Conservation (phyloP, 176 grass and related monocot species). For the Canna indica region DNA sequence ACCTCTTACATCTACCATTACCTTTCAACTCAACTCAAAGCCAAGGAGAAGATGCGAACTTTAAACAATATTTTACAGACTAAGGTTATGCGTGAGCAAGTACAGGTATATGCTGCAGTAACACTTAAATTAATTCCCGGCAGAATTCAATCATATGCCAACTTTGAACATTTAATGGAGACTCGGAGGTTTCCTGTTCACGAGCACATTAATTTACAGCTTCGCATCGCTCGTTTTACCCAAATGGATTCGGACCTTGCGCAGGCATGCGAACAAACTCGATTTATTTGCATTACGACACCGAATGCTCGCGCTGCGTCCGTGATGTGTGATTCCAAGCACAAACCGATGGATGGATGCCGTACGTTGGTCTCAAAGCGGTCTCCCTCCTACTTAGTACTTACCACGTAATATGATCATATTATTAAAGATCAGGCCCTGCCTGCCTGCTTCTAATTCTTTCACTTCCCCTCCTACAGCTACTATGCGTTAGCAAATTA, state of each 20-base stretch:
- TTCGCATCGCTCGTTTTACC: too few species aligned
- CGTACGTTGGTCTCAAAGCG: too few species aligned
- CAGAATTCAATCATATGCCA: background rate
- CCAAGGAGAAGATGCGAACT: too few species aligned
- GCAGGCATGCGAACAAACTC: background rate
- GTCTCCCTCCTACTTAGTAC: background rate
- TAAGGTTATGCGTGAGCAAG: background rate
- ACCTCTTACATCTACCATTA: too few species aligned
- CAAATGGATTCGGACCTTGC: too few species aligned
- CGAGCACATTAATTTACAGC: too few species aligned
- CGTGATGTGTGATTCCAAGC: background rate
- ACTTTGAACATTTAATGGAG: background rate
- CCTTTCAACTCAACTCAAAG: too few species aligned
- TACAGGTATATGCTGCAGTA: background rate
- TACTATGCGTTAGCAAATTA: too few species aligned
- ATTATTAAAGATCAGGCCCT: too few species aligned
- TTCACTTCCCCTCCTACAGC: too few species aligned
- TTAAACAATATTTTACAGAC: too few species aligned
- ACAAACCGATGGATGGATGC: background rate
- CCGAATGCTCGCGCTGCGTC: background rate
- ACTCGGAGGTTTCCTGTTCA: background rate
- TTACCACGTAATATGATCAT: background rate
- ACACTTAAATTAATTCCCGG: background rate
- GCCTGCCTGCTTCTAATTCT: too few species aligned
- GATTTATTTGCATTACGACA: background rate